Evolutionary conservation across 345 rosid genomes (phyloP).

Genomic region (Melaleuca alternifolia): DNA sequence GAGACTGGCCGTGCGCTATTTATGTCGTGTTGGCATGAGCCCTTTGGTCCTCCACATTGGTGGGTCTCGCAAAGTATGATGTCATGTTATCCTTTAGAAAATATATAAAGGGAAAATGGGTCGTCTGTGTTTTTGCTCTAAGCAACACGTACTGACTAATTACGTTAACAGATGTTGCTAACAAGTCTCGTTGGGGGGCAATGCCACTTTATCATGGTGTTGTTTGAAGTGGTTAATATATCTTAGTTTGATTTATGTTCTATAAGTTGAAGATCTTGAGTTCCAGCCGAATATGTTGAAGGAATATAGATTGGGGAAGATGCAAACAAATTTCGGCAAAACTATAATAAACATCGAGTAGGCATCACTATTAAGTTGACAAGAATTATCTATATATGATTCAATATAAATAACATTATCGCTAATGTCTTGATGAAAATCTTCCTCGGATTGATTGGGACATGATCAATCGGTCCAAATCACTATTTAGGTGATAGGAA

Average conservation of each 20-base stretch:
- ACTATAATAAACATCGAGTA: neutral
- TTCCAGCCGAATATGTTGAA: too few species aligned
- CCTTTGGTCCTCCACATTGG: neutral
- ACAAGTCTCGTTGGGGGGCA: neutral
- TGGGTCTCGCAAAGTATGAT: neutral
- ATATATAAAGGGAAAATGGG: neutral
- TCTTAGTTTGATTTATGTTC: too few species aligned
- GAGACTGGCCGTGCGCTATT: too few species aligned
- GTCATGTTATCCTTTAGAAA: neutral
- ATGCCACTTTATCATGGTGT: neutral
- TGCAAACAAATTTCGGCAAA: neutral
- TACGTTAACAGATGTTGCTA: neutral
- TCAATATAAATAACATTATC: too few species aligned
- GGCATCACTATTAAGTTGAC: too few species aligned
- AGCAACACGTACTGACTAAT: neutral
- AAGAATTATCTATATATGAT: too few species aligned
- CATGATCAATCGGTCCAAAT: too few species aligned
- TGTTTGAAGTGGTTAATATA: too few species aligned
- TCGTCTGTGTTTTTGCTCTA: too few species aligned
- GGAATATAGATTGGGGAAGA: too few species aligned
- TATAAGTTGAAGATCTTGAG: neutral
- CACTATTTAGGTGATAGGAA: neutral
- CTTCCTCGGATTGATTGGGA: too few species aligned
- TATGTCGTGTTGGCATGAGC: neutral
- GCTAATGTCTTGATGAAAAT: too few species aligned